phyloP scores from a whole-genome alignment of 768 basidiomycete genomes.

The Suillus variegatus region DNA sequence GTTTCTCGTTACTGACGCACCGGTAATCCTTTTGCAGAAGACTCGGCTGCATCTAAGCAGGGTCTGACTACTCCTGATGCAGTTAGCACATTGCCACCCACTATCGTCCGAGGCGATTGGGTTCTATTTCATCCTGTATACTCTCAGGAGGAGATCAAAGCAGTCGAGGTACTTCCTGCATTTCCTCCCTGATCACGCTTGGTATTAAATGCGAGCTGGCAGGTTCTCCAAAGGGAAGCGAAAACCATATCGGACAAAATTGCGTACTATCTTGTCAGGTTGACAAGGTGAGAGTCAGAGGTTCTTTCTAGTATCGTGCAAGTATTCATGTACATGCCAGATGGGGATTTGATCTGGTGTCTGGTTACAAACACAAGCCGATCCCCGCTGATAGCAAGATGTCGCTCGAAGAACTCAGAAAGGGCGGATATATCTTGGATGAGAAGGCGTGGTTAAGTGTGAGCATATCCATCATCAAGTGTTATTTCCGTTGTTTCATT shows the following conservation, averaged over 20 bases:
- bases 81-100: slow-evolving; percentile 51
- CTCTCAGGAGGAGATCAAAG: slow-evolving; percentile 65
- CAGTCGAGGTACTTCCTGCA: slow-evolving; percentile 58
- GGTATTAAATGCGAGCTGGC: slow-evolving; percentile 13
- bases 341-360: slow-evolving; percentile 78
- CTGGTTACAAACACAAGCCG: slow-evolving; percentile 78
- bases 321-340: slow-evolving; percentile 32
- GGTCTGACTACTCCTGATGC: slow-evolving; percentile 35
- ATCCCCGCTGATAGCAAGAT: slow-evolving; percentile 63
- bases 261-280: slow-evolving; percentile 61
- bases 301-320: slow-evolving; percentile 7
- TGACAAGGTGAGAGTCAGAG: slow-evolving; percentile 42
- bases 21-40: slow-evolving; percentile 23
- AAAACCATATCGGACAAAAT: slow-evolving; percentile 72
- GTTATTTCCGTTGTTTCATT: slow-evolving; percentile 29
- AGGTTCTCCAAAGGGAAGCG: slow-evolving; percentile 73
- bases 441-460: slow-evolving; percentile 79
- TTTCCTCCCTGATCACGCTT: slow-evolving; percentile 6
- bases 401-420: slow-evolving; percentile 71
- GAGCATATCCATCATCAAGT: slow-evolving; percentile 25
- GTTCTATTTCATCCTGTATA: slow-evolving; percentile 95
- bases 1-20: neutral
- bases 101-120: slow-evolving; percentile 75
- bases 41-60: slow-evolving; percentile 21
- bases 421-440: slow-evolving; percentile 71